These are phyloP conservation scores for Hymenoscyphus occultus DNA, from an alignment of 2,329 filamentous ascomycete genomes.

Conservation along the genomic window DNA sequence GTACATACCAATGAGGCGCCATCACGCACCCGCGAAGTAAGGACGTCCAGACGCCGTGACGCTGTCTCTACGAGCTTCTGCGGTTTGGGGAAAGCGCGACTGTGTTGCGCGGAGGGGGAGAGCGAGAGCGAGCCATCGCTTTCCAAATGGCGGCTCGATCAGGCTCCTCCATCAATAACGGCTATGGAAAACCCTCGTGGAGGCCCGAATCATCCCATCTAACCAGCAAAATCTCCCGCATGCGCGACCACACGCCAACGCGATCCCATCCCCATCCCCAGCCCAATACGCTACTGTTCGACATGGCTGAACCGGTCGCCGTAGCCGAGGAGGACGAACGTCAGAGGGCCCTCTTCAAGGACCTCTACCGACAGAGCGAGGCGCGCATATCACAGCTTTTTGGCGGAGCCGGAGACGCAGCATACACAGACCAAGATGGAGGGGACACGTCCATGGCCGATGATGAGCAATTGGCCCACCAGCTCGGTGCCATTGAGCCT, in stretches of 20 bases:
- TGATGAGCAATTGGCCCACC: conserved; percentile 45
- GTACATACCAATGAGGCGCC: conserved; percentile 28
- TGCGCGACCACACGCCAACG: conserved; percentile 56
- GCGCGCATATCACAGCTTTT: conserved; percentile 76
- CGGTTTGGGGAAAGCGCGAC: conserved; percentile 28
- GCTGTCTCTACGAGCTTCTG: conserved; percentile 23
- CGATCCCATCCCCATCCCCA: conserved; percentile 27
- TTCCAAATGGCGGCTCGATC: conserved; percentile 16
- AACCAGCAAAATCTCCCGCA: conserved; percentile 50
- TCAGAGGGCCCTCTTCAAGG: conserved; percentile 68
- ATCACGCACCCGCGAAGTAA: conserved; percentile 28
- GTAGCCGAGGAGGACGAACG: conserved; percentile 65
- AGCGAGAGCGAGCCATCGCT: conserved; percentile 11
- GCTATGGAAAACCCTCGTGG: conserved; percentile 59
- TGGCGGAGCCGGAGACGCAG: conserved; percentile 38
- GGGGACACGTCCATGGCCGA: conserved; percentile 33
- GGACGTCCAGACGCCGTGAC: conserved; percentile 26
- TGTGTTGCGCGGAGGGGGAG: conserved; percentile 16
- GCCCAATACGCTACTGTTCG: conserved; percentile 28
- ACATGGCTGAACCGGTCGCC: conserved; percentile 45
- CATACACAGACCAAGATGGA: conserved; percentile 23
- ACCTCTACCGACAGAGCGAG: conserved; percentile 75
- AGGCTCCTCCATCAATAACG: conserved; percentile 27
- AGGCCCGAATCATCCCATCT: conserved; percentile 54
- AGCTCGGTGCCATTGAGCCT: conserved; percentile 49